phyloP scores from a whole-genome alignment of 306 rosid species.

The Ochetophila trinervis region DNA sequence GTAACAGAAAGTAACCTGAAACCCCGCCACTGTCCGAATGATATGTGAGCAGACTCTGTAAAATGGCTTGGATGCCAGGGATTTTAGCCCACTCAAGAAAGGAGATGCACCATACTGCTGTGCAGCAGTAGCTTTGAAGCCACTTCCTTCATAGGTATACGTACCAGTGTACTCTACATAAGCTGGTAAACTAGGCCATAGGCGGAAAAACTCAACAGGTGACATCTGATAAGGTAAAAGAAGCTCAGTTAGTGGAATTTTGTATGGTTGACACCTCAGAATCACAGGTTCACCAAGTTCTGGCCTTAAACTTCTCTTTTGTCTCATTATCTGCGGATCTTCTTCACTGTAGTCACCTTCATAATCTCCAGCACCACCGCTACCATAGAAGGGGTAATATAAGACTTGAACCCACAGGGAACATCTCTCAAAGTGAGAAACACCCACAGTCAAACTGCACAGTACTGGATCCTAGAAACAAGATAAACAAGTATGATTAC shows the following conservation, averaged over 20 bases:
- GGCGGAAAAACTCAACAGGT: conserved; percentile 93
- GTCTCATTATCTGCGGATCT: conserved; percentile 88
- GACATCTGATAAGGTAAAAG: conserved; percentile 89
- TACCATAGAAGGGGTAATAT: conserved; percentile 96
- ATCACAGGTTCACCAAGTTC: conserved; percentile 97
- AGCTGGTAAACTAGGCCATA: conserved; percentile 99
- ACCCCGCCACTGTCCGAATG: conserved; percentile 96
- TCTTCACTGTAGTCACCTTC: conserved; percentile 96
- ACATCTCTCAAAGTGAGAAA: conserved; percentile 91
- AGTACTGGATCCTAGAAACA: conserved; percentile 80
- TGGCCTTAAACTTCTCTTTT: conserved; percentile 92
- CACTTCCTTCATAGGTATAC: conserved; percentile 98
- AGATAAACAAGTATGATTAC: conserved; percentile 29
- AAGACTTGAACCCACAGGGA: conserved; percentile 97
- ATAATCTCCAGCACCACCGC: conserved; percentile 81
- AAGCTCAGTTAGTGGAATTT: conserved; percentile 87
- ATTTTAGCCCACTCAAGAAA: conserved; percentile 91
- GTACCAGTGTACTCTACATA: conserved; percentile 87
- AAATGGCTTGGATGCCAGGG: conserved; percentile 89
- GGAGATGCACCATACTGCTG: conserved; percentile 97
- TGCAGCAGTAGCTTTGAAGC: conserved; percentile 96
- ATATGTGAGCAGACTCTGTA: conserved; percentile 96
- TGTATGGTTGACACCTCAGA: conserved; percentile 94
- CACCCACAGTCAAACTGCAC: conserved; percentile 96
- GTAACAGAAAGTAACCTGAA: conserved; percentile 54